phyloP scores from a whole-genome alignment of 2,329 filamentous ascomycete genomes.

The Cryphonectria japonica region DNA sequence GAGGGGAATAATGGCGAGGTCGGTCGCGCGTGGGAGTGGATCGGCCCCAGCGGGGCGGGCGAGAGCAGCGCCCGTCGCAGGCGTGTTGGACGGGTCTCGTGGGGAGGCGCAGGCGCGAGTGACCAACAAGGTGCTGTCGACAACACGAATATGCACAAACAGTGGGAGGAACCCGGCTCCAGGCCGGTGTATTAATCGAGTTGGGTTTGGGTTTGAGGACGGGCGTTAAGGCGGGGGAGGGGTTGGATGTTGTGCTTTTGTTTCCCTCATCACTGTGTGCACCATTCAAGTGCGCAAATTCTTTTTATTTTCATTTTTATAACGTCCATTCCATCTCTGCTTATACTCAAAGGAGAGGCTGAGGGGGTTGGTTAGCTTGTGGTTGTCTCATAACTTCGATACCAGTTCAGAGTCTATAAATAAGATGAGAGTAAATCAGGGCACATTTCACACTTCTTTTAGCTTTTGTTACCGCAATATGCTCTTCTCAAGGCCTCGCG shows the following conservation, averaged over 20 bases:
- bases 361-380: neutral
- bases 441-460: neutral
- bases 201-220: neutral
- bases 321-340: neutral
- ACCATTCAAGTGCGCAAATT: neutral
- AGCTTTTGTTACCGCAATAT: neutral
- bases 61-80: conserved; percentile 46
- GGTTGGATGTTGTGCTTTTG: neutral
- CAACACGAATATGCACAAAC: conserved; percentile 38
- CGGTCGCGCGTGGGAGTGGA: conserved; percentile 71
- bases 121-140: conserved; percentile 36
- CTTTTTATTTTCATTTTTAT: neutral
- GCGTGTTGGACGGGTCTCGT: conserved; percentile 57
- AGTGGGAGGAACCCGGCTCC: conserved; percentile 43
- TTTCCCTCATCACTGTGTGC: conserved; percentile 4
- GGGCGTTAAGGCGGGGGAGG: neutral
- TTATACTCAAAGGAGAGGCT: neutral
- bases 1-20: conserved; percentile 68
- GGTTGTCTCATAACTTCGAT: conserved; percentile 25
- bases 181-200: conserved; percentile 41
- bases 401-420: neutral
- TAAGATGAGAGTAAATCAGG: neutral
- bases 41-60: conserved; percentile 58
- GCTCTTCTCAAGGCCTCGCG: neutral
- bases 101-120: conserved; percentile 44